Percentiles rank a stretch among this genome's conserved stretches.
phyloP scores from a whole-genome alignment of 2,329 filamentous ascomycete genomes.

The Allantophomopsis cytisporea region DNA sequence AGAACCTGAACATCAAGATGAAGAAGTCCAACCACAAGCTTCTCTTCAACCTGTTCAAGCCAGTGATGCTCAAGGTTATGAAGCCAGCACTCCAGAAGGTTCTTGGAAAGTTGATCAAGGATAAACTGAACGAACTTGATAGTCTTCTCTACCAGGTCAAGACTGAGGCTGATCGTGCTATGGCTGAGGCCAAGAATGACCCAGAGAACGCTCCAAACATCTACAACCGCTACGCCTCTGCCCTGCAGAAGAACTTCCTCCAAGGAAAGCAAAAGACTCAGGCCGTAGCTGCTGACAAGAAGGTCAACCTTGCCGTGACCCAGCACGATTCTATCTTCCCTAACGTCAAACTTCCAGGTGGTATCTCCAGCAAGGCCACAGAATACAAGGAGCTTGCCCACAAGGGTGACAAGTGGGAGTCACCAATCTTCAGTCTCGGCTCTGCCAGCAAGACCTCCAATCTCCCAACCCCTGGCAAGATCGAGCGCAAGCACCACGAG shows the following conservation, averaged over 20 bases:
- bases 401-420: slow-evolving; percentile 91
- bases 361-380: slow-evolving; percentile 85
- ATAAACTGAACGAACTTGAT: slow-evolving; percentile 68
- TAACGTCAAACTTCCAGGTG: slow-evolving; percentile 70
- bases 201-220: slow-evolving; percentile 68
- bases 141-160: slow-evolving; percentile 63
- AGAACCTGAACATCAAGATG: slow-evolving; percentile 74
- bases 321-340: slow-evolving; percentile 89
- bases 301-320: slow-evolving; percentile 74
- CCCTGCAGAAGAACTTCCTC: slow-evolving; percentile 59
- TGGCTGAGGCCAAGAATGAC: slow-evolving; percentile 50
- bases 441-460: slow-evolving; percentile 57
- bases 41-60: slow-evolving; percentile 77
- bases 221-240: slow-evolving; percentile 71
- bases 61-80: slow-evolving; percentile 70
- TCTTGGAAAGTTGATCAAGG: slow-evolving; percentile 77
- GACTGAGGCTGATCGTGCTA: slow-evolving; percentile 64
- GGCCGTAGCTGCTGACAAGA: slow-evolving; percentile 47
- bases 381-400: slow-evolving; percentile 80
- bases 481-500: slow-evolving; percentile 37
- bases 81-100: slow-evolving; percentile 77
- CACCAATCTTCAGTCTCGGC: slow-evolving; percentile 83
- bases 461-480: slow-evolving; percentile 42
- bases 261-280: slow-evolving; percentile 67
- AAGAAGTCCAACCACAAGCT: slow-evolving; percentile 94